These are phyloP conservation scores for Reticulascus tulasneorum DNA, from an alignment of 2,329 filamentous ascomycete species.

Conservation along the genomic window DNA sequence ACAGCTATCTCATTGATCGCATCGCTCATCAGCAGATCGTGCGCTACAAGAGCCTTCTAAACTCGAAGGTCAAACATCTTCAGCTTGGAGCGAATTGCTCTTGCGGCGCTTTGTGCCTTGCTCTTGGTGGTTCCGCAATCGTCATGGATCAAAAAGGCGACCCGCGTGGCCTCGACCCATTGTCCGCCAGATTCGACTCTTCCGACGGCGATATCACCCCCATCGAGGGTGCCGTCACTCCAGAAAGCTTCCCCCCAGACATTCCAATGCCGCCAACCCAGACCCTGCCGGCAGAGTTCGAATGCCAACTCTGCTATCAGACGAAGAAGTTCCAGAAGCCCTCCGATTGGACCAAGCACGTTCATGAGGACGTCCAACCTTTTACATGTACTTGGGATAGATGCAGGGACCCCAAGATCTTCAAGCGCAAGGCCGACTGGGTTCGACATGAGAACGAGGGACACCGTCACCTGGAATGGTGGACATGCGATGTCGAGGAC, in stretches of 20 bases:
- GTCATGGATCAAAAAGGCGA: conserved; percentile 58
- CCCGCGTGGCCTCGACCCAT: conserved; percentile 54
- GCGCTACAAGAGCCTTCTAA: conserved; percentile 74
- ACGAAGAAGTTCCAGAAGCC: conserved; percentile 84
- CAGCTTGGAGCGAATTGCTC: conserved; percentile 58
- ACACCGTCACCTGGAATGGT: conserved; percentile 86
- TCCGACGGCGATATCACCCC: conserved; percentile 62
- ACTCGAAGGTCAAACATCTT: conserved; percentile 66
- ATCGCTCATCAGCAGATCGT: conserved; percentile 77
- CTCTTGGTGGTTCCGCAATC: conserved; percentile 61
- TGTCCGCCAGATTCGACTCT: conserved; percentile 40
- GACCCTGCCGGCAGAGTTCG: conserved; percentile 78
- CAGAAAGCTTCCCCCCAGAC: conserved; percentile 73
- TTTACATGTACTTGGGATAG: conserved; percentile 88
- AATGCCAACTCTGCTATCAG: conserved; percentile 84
- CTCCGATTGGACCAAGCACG: conserved; percentile 95
- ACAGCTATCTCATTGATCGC: conserved; percentile 67
- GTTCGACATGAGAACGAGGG: conserved; percentile 90
- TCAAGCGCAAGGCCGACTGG: conserved; percentile 95
- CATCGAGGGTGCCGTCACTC: conserved; percentile 64
- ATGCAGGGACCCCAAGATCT: conserved; percentile 82
- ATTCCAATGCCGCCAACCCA: conserved; percentile 78
- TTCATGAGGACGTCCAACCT: conserved; percentile 88
- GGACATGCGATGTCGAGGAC: conserved; percentile 77
- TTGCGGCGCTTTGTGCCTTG: conserved; percentile 60